A percentile compares a stretch with the other conserved stretches of the same genome.
These are phyloP conservation scores for Camillea tinctor DNA, from an alignment of 2,329 filamentous ascomycete species.

Conservation along the genomic window DNA sequence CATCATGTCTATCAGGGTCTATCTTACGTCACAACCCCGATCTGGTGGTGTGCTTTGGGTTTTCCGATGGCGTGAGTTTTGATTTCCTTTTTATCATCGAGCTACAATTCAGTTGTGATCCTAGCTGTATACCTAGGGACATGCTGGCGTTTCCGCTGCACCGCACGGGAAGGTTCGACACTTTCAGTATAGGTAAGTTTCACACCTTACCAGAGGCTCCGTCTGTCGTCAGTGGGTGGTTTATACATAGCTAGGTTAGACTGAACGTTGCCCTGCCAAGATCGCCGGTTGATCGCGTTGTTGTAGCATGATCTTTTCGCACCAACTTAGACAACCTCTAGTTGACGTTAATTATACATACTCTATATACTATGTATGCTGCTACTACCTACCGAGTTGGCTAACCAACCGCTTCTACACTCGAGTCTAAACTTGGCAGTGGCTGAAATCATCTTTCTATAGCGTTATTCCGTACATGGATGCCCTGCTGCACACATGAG, in stretches of 20 bases:
- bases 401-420: neutral
- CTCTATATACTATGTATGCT: too few species aligned
- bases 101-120: neutral
- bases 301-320: neutral
- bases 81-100: neutral
- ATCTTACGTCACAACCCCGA: neutral
- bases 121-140: too few species aligned
- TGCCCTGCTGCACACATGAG: neutral
- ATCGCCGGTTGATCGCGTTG: neutral
- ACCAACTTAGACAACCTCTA: neutral
- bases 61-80: neutral
- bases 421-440: neutral
- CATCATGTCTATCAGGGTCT: neutral
- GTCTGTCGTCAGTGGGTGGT: neutral
- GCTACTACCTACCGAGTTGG: neutral
- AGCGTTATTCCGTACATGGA: neutral
- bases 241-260: conserved; percentile 5
- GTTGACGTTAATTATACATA: too few species aligned
- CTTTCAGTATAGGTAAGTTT: neutral
- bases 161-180: neutral
- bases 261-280: conserved; percentile 21
- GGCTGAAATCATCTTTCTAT: neutral
- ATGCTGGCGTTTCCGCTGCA: neutral
- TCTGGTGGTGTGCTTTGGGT: neutral
- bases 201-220: neutral